These are phyloP conservation scores for Cytospora paraplurivora DNA, from an alignment of 2,329 filamentous ascomycete genomes.

Conservation along the genomic window DNA sequence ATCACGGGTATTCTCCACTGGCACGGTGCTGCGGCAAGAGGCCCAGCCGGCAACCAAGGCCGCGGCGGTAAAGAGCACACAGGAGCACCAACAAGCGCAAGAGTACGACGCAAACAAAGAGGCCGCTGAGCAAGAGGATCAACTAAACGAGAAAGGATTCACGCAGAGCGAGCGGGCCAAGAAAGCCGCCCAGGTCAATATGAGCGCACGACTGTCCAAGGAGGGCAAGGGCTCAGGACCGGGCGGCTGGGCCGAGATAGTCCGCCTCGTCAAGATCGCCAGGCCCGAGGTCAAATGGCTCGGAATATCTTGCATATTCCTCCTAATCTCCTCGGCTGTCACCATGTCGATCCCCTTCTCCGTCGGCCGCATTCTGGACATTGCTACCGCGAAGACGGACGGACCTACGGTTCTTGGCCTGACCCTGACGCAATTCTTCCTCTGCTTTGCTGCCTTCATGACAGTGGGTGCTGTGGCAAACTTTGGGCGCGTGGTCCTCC, in stretches of 20 bases:
- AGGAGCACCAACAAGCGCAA: conserved; percentile 18
- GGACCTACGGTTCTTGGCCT: conserved; percentile 78
- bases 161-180: conserved; percentile 75
- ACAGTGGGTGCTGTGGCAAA: conserved; percentile 85
- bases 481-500: conserved; percentile 89
- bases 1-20: conserved; percentile 35
- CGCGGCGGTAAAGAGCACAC: conserved; percentile 20
- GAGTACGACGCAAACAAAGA: conserved; percentile 31
- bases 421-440: conserved; percentile 84
- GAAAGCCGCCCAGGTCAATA: conserved; percentile 84
- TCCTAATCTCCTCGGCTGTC: conserved; percentile 87
- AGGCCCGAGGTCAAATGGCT: conserved; percentile 80
- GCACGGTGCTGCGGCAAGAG: conserved; percentile 29
- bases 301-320: conserved; percentile 75
- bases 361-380: conserved; percentile 92
- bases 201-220: conserved; percentile 84
- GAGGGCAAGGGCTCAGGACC: conserved; percentile 63
- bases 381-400: conserved; percentile 75
- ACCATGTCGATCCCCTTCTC: conserved; percentile 97
- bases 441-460: conserved; percentile 74
- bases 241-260: conserved; percentile 73
- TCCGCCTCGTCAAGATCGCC: conserved; percentile 86
- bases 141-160: conserved; percentile 44
- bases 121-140: conserved; percentile 38
- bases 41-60: conserved; percentile 24